Percentiles rank a stretch among this genome's conserved stretches.
Conservation (phyloP, 75 land plant genomes). For the Pinus albicaulis region DNA sequence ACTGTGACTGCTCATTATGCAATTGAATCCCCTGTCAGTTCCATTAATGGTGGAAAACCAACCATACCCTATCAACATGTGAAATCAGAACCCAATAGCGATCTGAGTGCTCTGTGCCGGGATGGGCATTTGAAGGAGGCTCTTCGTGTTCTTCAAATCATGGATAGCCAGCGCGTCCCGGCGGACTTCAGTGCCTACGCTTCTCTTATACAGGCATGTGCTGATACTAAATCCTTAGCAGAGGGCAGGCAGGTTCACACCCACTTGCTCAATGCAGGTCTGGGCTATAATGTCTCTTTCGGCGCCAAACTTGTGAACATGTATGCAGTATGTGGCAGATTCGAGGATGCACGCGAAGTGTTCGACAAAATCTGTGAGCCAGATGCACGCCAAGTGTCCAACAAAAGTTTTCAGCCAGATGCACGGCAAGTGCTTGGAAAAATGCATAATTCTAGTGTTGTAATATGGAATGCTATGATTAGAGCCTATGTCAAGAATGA, state of each 20-base stretch:
- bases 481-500: neutral
- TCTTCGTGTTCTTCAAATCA: no score
- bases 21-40: no score
- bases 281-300: neutral
- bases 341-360: constrained; percentile 2
- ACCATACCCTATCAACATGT: no score
- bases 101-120: no score
- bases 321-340: neutral
- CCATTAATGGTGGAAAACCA: no score
- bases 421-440: neutral
- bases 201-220: neutral
- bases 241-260: neutral
- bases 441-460: neutral
- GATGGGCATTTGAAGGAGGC: no score
- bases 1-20: no score
- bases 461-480: neutral
- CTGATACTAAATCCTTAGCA: neutral
- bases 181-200: neutral
- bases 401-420: neutral
- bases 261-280: neutral
- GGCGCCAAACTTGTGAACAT: neutral
- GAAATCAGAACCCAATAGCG: no score
- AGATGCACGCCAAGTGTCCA: neutral
- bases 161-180: no score
- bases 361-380: neutral